Conservation (phyloP, 805 yeast genomes). For the Scheffersomyces amazonensis region DNA sequence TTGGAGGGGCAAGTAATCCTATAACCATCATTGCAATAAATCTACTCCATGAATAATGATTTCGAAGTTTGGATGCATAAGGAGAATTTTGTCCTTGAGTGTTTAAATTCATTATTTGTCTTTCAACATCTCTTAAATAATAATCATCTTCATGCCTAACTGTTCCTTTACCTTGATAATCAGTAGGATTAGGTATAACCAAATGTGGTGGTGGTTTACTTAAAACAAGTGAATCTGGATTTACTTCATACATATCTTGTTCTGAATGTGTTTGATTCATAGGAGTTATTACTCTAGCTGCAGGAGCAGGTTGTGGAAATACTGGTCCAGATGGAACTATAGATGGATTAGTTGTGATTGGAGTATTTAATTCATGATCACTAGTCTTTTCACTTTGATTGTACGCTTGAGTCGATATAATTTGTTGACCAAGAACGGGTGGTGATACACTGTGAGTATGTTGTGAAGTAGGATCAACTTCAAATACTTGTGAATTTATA, state of each 20-base stretch:
- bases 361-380: neutral
- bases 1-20: constrained; percentile 36
- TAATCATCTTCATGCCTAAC: neutral
- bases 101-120: neutral
- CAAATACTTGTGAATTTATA: neutral
- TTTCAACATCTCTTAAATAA: neutral
- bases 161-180: neutral
- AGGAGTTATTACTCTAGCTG: neutral
- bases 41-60: constrained; percentile 11
- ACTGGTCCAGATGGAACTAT: neutral
- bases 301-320: neutral
- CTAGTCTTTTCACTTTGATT: neutral
- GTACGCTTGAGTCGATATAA: neutral
- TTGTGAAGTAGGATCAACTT: no score
- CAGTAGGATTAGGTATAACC: neutral
- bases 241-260: neutral
- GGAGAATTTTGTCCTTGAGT: neutral
- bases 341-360: neutral
- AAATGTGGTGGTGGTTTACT: neutral
- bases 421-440: neutral
- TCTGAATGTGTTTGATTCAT: neutral
- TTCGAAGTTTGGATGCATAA: neutral
- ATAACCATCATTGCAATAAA: constrained; percentile 25
- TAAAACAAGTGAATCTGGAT: neutral
- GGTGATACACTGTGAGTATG: neutral